Evolutionary conservation across 2,329 filamentous ascomycete species (phyloP).

Genomic region (Calonectria pseudoturangicola): DNA sequence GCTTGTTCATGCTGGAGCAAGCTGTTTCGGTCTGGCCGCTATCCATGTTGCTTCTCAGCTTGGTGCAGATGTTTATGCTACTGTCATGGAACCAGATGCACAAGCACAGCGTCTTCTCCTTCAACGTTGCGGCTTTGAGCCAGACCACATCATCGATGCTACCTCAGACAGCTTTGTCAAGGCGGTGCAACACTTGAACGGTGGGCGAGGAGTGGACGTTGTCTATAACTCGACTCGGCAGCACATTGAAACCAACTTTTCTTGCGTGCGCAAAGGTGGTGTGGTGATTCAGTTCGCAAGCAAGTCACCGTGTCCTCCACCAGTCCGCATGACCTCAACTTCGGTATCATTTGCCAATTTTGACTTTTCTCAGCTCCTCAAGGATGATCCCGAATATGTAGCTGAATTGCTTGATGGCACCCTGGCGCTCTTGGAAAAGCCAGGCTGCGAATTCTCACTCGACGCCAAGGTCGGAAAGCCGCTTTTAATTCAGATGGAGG

Average conservation of each 20-base stretch:
- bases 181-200: constrained; percentile 58
- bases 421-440: neutral
- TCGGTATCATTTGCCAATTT: constrained; percentile 58
- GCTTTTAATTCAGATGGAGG: constrained; percentile 44
- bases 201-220: constrained; percentile 62
- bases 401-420: constrained; percentile 54
- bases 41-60: constrained; percentile 62
- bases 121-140: constrained; percentile 57
- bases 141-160: constrained; percentile 62
- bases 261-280: constrained; percentile 61
- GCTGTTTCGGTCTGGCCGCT: constrained; percentile 66
- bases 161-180: constrained; percentile 59
- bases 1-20: constrained; percentile 67
- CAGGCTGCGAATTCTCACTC: neutral
- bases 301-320: constrained; percentile 46
- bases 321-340: constrained; percentile 38
- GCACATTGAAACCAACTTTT: constrained; percentile 56
- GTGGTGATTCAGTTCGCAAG: constrained; percentile 58
- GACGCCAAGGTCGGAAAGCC: constrained; percentile 45
- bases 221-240: constrained; percentile 67
- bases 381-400: constrained; percentile 58
- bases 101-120: constrained; percentile 62
- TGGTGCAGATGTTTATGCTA: constrained; percentile 65
- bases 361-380: constrained; percentile 58
- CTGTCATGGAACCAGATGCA: constrained; percentile 56